Evolutionary conservation across 140 eudicot species (phyloP).

Genomic region (Anethum foeniculum): DNA sequence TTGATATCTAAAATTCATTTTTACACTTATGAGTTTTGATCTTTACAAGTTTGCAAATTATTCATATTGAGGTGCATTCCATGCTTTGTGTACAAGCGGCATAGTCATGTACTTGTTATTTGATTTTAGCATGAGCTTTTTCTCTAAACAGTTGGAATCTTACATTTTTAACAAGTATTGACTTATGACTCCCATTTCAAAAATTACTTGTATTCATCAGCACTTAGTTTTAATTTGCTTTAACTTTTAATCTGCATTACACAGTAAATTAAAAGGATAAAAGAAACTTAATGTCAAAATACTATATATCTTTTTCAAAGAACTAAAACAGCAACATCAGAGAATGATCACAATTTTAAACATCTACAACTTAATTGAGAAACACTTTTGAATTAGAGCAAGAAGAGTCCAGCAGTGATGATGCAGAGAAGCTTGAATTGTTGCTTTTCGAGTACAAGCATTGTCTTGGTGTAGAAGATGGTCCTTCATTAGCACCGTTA

Average conservation of each 20-base stretch:
- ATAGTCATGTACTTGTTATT: background rate
- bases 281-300: background rate
- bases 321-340: background rate
- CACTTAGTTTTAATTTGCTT: background rate
- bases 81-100: background rate
- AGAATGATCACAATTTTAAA: background rate
- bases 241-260: background rate
- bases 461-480: constrained; percentile 29
- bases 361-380: constrained; percentile 25
- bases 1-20: too few species aligned
- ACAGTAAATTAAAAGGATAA: background rate
- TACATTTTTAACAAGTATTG: background rate
- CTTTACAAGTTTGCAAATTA: background rate
- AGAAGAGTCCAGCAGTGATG: constrained; percentile 64
- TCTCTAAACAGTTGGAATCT: background rate
- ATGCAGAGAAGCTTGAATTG: constrained; percentile 55
- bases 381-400: constrained; percentile 24
- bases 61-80: background rate
- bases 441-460: constrained; percentile 30
- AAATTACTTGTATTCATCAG: background rate
- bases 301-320: background rate
- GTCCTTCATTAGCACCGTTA: constrained; percentile 18
- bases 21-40: too few species aligned
- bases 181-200: background rate
- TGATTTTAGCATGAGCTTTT: background rate